Base-by-base conservation (phyloP, 2,329 filamentous ascomycete species). In the Sarocladiaceae sp. region DNA sequence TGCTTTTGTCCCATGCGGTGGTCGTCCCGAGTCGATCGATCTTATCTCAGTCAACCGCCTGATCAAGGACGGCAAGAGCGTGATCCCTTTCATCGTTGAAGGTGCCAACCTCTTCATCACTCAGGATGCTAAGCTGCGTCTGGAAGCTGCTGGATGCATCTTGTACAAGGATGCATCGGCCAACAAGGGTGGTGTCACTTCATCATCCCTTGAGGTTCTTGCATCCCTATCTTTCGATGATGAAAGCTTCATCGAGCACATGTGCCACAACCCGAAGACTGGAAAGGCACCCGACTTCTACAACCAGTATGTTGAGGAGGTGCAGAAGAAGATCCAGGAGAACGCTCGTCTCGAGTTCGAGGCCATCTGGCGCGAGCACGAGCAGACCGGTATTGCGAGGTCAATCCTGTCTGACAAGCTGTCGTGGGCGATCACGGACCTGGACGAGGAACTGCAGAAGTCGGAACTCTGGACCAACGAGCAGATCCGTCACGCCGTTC, bases 41-140 rank as follows among this genome's bases (percentile, higher is more conserved):
- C 82, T 97, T 54, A 87, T 89, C 52, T 90, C 87, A 7, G 93
- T 92, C 56, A 86, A 81, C 71, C 90, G 88, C 68, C 81, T 99
- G 56, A 97, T 99, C 70, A 84, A 87, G 66, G 84, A 96, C 56
- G 91, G 92, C 72, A 97, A 96, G 75, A 79, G 82, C 20, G 83
- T 80, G 11, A 87, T 99, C 55, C 92, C 93, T 1, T 99, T 95
- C 73, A 94, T 99, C 51, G 93, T 99, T 40, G 94, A 99, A 73
- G 94, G 94, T 51, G 94, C 94, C 70, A 99, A 97, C 69, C 78
- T 99, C 52, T 99, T 99, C 81, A 95, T 99, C 72, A 97, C 94
- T 1, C 94, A 99, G 71, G 94, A 99, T 63, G 93, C 93, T 62
- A 97, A 97, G 76, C 80, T 97, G 52, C 88, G 91, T 22, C 83